phyloP scores from a whole-genome alignment of 805 yeast genomes.

The Zygosaccharomyces siamensis region DNA sequence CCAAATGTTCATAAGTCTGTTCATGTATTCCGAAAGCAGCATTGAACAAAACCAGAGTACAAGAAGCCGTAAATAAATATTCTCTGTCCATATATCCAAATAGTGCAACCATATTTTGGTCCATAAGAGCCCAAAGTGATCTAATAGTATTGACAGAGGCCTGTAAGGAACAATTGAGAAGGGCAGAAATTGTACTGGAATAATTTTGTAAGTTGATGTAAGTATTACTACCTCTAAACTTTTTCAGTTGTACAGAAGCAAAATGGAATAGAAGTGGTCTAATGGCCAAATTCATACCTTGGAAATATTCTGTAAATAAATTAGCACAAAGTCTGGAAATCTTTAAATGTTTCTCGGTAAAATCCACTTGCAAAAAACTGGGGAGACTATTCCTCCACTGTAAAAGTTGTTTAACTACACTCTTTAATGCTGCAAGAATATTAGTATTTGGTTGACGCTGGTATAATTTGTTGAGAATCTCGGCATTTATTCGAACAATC shows the following conservation, averaged over 20 bases:
- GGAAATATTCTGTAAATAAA: conserved; percentile 77
- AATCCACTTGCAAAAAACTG: conserved; percentile 59
- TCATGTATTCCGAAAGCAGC: conserved; percentile 80
- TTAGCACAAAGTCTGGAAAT: conserved; percentile 66
- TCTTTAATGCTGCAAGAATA: conserved; percentile 68
- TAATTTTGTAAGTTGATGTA: conserved; percentile 62
- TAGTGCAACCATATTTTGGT: conserved; percentile 76
- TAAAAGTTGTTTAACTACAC: conserved; percentile 58
- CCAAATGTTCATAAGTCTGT: conserved; percentile 64
- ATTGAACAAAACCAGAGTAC: conserved; percentile 66
- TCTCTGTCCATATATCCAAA: conserved; percentile 88
- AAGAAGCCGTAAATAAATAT: conserved; percentile 70
- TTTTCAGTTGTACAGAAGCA: conserved; percentile 60
- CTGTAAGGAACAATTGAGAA: conserved; percentile 71
- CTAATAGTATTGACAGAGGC: conserved; percentile 74
- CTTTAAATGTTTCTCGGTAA: conserved; percentile 44
- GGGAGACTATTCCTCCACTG: conserved; percentile 67
- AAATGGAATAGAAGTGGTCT: conserved; percentile 73
- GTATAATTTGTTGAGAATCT: conserved; percentile 61
- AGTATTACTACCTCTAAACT: conserved; percentile 42
- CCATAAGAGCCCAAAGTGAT: conserved; percentile 67
- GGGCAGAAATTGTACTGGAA: conserved; percentile 61
- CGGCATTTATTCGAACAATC: conserved; percentile 74
- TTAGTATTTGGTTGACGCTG: conserved; percentile 74
- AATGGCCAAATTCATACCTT: conserved; percentile 74